A percentile compares a stretch with the other conserved stretches of the same genome.
phyloP scores from a whole-genome alignment of 257 asterid genomes.

The Nemophila menziesii region DNA sequence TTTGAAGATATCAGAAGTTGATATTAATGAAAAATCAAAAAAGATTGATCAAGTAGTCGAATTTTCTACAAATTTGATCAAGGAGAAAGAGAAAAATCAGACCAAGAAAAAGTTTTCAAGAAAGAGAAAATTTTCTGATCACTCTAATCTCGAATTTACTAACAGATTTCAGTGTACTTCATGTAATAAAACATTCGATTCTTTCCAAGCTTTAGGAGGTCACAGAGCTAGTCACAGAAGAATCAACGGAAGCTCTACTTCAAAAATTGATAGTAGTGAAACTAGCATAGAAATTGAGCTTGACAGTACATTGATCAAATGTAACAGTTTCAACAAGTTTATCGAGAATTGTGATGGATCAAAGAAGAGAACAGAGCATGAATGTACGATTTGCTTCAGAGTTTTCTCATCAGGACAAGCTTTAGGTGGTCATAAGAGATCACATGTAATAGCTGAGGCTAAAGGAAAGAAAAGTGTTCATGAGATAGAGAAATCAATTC shows the following conservation, averaged over 20 bases:
- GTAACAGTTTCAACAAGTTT: slow-evolving; percentile 1
- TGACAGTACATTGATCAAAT: slow-evolving; percentile 14
- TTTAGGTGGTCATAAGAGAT: slow-evolving; percentile 84
- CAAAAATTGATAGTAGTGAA: slow-evolving; percentile 27
- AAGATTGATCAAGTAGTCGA: slow-evolving; percentile 18
- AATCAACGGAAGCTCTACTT: slow-evolving; percentile 51
- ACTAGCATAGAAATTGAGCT: slow-evolving; percentile 29
- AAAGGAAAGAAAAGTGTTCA: slow-evolving; percentile 12
- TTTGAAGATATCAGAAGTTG: slow-evolving; percentile 10
- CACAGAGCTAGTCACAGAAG: slow-evolving; percentile 89
- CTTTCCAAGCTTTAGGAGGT: slow-evolving; percentile 89
- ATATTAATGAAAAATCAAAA: slow-evolving; percentile 7
- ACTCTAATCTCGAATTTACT: slow-evolving; percentile 3
- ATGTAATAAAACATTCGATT: slow-evolving; percentile 56
- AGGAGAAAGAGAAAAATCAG: slow-evolving; percentile 11
- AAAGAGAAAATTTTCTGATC: slow-evolving; percentile 25
- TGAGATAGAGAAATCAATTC: slow-evolving; percentile 13
- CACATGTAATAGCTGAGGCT: slow-evolving; percentile 44
- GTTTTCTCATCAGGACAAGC: slow-evolving; percentile 80
- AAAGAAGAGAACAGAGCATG: slow-evolving; percentile 36
- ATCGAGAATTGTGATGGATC: slow-evolving; percentile 3
- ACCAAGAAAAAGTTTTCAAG: slow-evolving; percentile 19
- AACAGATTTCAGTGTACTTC: slow-evolving; percentile 50
- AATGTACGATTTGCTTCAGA: slow-evolving; percentile 71
- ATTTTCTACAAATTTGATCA: slow-evolving; percentile 15